These are phyloP conservation scores for Suillus plorans DNA, from an alignment of 768 basidiomycete species.

Conservation along the genomic window DNA sequence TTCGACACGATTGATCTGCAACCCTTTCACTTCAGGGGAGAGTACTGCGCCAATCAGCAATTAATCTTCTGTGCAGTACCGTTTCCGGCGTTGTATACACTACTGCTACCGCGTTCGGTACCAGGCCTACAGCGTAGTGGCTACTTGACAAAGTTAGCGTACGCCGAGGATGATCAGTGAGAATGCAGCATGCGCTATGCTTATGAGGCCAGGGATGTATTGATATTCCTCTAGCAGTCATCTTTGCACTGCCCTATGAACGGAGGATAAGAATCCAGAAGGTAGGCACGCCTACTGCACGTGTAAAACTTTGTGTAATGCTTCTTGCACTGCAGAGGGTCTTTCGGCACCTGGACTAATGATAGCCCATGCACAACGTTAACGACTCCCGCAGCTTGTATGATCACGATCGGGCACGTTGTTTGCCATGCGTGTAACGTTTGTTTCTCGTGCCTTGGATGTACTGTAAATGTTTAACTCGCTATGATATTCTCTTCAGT, in stretches of 20 bases:
- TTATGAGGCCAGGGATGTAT: background rate
- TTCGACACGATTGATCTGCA: background rate
- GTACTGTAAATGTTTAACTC: too few species aligned
- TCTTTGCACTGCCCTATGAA: constrained; percentile 58
- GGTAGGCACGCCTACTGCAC: constrained; percentile 22
- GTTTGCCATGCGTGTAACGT: background rate
- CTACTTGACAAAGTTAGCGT: constrained; percentile 50
- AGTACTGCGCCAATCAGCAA: constrained; percentile 19
- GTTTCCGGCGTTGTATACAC: constrained; percentile 16
- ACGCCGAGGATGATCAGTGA: constrained; percentile 50
- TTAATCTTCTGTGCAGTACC: background rate
- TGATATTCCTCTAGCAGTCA: constrained; percentile 8
- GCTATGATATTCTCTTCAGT: background rate
- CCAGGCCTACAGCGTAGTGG: constrained; percentile 49
- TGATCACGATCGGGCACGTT: constrained; percentile 2
- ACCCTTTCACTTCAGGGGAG: constrained; percentile 26
- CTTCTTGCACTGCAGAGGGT: constrained; percentile 31
- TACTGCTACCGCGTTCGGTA: constrained; percentile 29
- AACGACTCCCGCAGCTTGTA: background rate
- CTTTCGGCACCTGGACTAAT: constrained; percentile 55
- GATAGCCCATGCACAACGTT: constrained; percentile 47
- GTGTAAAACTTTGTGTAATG: constrained; percentile 4
- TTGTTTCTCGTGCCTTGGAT: background rate
- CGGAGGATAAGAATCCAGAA: constrained; percentile 51
- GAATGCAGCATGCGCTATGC: constrained; percentile 33